These are phyloP conservation scores for Suillus lakei DNA, from an alignment of 768 basidiomycete species.

Conservation along the genomic window DNA sequence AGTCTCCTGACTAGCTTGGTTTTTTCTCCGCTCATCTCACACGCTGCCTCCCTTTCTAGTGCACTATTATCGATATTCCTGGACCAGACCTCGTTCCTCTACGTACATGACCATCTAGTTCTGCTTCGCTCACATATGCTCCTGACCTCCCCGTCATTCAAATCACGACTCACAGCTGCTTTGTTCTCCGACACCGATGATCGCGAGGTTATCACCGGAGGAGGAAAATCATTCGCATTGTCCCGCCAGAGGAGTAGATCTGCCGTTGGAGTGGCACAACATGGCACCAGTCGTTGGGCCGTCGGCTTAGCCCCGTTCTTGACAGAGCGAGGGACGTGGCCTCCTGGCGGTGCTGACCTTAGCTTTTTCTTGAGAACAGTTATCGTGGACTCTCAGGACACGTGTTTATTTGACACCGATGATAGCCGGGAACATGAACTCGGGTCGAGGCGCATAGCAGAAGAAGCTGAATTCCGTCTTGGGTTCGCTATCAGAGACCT, in stretches of 20 bases:
- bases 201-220: constrained; percentile 38
- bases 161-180: constrained; percentile 66
- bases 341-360: constrained; percentile 84
- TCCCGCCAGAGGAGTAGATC: constrained; percentile 25
- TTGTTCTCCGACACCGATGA: constrained; percentile 79
- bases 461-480: constrained; percentile 76
- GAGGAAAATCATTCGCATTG: constrained; percentile 24
- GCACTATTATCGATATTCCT: constrained; percentile 73
- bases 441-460: constrained; percentile 41
- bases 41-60: constrained; percentile 66
- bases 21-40: constrained; percentile 61
- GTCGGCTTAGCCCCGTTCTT: constrained; percentile 77
- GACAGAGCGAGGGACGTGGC: constrained; percentile 81
- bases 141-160: constrained; percentile 75
- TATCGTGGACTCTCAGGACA: constrained; percentile 78
- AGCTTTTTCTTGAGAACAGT: constrained; percentile 85
- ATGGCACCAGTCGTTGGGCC: constrained; percentile 47
- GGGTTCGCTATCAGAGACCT: constrained; percentile 87
- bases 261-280: constrained; percentile 24
- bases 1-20: constrained; percentile 64
- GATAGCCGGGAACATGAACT: constrained; percentile 33
- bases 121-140: constrained; percentile 79
- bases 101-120: constrained; percentile 66
- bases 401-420: constrained; percentile 20
- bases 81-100: constrained; percentile 63